Base-by-base conservation (phyloP, 768 basidiomycete genomes). In the Gymnopilus junonius region DNA sequence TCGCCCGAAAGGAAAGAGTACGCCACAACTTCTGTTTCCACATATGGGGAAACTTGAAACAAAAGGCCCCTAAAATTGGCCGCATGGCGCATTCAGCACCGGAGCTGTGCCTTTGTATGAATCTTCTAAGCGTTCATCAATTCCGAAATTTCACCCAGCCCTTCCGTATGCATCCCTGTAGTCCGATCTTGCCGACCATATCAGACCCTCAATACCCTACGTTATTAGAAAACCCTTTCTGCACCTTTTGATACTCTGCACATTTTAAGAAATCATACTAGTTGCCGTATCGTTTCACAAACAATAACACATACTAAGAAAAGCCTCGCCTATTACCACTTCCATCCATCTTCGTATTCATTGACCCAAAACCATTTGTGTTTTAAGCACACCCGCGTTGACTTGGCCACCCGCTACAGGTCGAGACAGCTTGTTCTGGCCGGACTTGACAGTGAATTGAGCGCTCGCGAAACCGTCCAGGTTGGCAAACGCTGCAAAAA, bases 401-500 rank as follows among this genome's bases (percentile, higher is more conserved):
- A 84, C 80, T 1, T 65, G 63, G 0, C 84, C 84, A 17, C 81
- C 83, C 3, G 81, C 83, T 15, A 86, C 80, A 1, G 85, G 85
- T 4, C 85, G 78, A 4, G 70, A 61, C 3, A 87, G 69, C 65
- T 77, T 81, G 67, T 86, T 85, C 32, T 76, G 73, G 40, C 82
- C 83, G 64, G 71, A 65, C 31, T 80, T 70, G 11, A 83, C 81
- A 5, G 73, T 65, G 63, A 84, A 83, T 8, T 71, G 65, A 1
- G 83, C 82, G 65, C 76, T 80, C 5, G 75, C 75, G 65, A 84
- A 83, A 8, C 74, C 78, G 65, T 84, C 78, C 31, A 81, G 63
- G 70, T 83, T 84, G 12, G 81, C 70, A 60, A 69, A 77, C 43
- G 71, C 82, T 82, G 5, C 23, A 46, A 34, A 43, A 5, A 27